These are phyloP conservation scores for Amylostereum chailletii DNA, from an alignment of 1,284 basidiomycete species.

Conservation along the genomic window DNA sequence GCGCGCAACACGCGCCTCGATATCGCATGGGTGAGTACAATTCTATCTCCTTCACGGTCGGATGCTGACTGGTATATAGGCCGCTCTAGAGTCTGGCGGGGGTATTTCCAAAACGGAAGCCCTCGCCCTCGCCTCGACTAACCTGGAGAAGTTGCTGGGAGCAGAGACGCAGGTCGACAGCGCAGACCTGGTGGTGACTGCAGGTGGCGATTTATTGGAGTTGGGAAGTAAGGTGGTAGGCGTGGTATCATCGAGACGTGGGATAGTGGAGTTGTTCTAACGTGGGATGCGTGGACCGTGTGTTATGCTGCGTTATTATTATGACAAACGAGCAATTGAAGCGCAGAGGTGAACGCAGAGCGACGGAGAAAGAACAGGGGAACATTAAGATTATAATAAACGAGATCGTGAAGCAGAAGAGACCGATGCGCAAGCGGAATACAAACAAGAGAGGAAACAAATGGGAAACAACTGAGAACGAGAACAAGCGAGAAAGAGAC, in stretches of 20 bases:
- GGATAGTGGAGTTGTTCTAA: slow-evolving; percentile 16
- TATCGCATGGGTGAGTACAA: slow-evolving; percentile 35
- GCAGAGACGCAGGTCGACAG: background rate
- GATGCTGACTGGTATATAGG: background rate
- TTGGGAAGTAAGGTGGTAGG: slow-evolving; percentile 41
- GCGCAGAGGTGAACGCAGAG: too few relatives aligned
- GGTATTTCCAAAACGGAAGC: slow-evolving; percentile 34
- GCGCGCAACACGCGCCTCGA: slow-evolving; percentile 46
- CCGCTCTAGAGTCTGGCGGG: slow-evolving; percentile 26
- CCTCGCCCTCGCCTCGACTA: slow-evolving; percentile 35
- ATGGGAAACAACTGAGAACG: too few relatives aligned
- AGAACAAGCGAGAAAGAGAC: too few relatives aligned
- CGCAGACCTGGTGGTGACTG: slow-evolving; percentile 38
- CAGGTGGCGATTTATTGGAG: slow-evolving; percentile 20
- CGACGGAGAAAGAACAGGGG: too few relatives aligned
- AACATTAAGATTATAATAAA: too few relatives aligned
- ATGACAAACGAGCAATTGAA: too few relatives aligned
- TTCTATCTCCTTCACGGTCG: background rate
- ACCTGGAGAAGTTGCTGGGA: slow-evolving; percentile 44
- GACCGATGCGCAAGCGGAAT: too few relatives aligned
- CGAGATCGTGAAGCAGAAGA: too few relatives aligned
- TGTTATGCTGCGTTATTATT: too few relatives aligned
- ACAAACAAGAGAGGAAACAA: too few relatives aligned
- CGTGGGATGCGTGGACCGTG: too few relatives aligned
- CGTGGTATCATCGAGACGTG: slow-evolving; percentile 28